phyloP scores from a whole-genome alignment of 1,139 yeast species.

The Williopsis jadinii region DNA sequence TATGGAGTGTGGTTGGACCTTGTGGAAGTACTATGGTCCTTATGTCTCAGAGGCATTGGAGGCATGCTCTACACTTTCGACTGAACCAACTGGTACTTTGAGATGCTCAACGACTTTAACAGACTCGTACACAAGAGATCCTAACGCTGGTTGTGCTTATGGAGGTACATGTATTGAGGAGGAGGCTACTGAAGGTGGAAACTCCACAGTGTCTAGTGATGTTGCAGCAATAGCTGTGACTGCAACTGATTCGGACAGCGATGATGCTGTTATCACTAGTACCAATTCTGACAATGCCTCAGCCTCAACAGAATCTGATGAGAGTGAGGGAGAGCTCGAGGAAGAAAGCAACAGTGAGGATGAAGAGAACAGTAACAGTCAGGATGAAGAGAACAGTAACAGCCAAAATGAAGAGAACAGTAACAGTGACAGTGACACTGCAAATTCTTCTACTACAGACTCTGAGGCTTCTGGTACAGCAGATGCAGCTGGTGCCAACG shows the following conservation, averaged over 20 bases:
- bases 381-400: too few relatives aligned
- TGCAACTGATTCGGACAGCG: neutral
- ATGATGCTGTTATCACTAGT: constrained; percentile 15
- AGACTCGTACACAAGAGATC: constrained; percentile 20
- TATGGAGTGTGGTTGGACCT: constrained; percentile 28
- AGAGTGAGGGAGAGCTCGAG: too few relatives aligned
- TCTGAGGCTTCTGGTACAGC: neutral
- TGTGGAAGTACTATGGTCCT: constrained; percentile 25
- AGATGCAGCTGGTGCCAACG: constrained; percentile 2
- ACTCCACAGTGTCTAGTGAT: too few relatives aligned
- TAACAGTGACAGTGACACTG: too few relatives aligned
- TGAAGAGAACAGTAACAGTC: too few relatives aligned
- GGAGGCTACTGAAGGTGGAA: constrained; percentile 2
- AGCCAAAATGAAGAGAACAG: too few relatives aligned
- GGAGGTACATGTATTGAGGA: constrained; percentile 11
- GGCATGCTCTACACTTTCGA: constrained; percentile 21
- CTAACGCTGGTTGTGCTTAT: constrained; percentile 14
- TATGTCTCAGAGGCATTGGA: constrained; percentile 21
- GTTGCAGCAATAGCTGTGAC: neutral
- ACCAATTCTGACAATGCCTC: neutral
- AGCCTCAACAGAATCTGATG: neutral
- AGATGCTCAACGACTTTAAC: constrained; percentile 23
- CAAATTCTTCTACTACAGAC: neutral
- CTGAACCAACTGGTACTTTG: constrained; percentile 25
- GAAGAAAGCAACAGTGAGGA: too few relatives aligned